Evolutionary conservation across 129 eudicot species (phyloP), one percentile per base, ranked within the genome.

Genomic region (Chrysanthemum makinoi): DNA sequence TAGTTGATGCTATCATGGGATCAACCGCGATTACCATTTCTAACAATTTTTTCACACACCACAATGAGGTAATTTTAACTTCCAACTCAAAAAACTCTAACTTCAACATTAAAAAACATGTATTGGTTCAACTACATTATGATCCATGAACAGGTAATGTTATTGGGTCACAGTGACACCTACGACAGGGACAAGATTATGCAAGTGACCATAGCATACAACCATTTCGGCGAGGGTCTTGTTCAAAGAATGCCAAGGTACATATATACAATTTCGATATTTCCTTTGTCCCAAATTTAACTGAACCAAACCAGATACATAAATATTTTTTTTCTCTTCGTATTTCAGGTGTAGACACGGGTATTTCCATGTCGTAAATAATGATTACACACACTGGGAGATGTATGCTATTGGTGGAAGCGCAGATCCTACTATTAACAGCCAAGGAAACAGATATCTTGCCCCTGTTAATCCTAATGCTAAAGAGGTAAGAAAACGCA

Each of bases 181-280:
- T 94, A 94, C 48, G 50, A 75, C 14, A 79, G 91, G 58, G 99
- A 94, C 72, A 94, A 83, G 86, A 65, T 65, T 3, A 90, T 94
- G 99, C 97, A 90, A 72, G 99, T 90, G 11, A 94, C 99, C 49
- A 89, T 94, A 14, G 99, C 99, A 57, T 94, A 80, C 87, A 94
- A 94, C 75, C 99, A 94, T 81, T 94, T 94, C 54, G 98, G 98
- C 0, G 95, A 87, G 72, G 98, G 98, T 26, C 87, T 94, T 46
- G 86, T 94, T n/a, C 99, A 94, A 85, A 87, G 99, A 80, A 90
- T 94, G 99, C 99, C 99, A 62, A 87, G 98, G 97, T 91, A 58
- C 1, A 43, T 62, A 67, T 18, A 56, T 10, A 10, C 13, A 55
- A 5, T 10, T 39, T 39, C 0, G 2, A 39, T 39, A 61, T 61